Evolutionary conservation across 129 eudicot genomes (phyloP).

Genomic region (Pseudognaphalium luteoalbum): DNA sequence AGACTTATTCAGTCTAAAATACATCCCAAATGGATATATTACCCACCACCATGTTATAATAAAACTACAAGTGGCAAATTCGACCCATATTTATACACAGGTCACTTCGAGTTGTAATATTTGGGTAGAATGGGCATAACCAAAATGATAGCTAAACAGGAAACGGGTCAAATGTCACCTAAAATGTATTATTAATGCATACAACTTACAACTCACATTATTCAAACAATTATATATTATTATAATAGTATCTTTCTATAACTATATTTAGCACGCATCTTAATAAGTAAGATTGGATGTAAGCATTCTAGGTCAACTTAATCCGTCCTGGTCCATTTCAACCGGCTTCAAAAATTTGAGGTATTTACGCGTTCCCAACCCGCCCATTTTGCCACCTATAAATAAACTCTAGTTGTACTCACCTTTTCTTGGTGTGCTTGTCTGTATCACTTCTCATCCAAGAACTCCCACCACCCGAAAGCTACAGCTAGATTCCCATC

Average conservation of each 20-base stretch:
- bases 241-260: too few species aligned
- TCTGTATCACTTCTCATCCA: not conserved
- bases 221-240: too few species aligned
- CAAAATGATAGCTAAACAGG: not conserved
- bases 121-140: not conserved
- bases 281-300: too few species aligned
- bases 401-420: not conserved
- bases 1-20: not conserved
- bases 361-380: not conserved
- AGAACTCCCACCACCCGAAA: not conserved
- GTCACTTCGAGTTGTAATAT: too few species aligned
- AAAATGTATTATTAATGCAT: too few species aligned
- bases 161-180: not conserved
- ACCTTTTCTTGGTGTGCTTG: constrained; percentile 2
- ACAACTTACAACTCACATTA: too few species aligned
- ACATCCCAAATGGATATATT: not conserved
- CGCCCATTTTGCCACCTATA: not conserved
- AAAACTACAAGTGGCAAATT: not conserved
- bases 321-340: too few species aligned
- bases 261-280: too few species aligned
- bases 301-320: too few species aligned
- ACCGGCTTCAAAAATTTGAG: not conserved
- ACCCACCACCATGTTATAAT: not conserved
- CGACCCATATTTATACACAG: not conserved
- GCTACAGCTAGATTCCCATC: not conserved